These are phyloP conservation scores for Oryza meyeriana DNA, from an alignment of 176 grass and related monocot species.

Conservation along the genomic window DNA sequence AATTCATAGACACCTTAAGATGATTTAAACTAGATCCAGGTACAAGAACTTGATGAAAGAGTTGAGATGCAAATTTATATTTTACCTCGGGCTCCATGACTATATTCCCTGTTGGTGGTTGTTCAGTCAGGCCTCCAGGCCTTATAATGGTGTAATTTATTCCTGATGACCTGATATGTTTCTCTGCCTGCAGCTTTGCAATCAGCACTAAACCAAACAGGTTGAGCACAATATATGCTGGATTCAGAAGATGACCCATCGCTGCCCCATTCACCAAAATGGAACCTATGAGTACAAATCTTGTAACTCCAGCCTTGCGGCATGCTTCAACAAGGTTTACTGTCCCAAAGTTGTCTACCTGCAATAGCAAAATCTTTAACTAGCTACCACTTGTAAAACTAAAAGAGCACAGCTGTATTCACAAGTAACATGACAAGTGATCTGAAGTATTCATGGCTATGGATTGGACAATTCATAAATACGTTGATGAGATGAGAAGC, in stretches of 20 bases:
- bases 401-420: background rate
- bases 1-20: background rate
- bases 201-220: slow-evolving; percentile 62
- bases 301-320: slow-evolving; percentile 52
- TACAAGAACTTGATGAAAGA: background rate
- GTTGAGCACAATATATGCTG: slow-evolving; percentile 67
- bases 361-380: slow-evolving; percentile 2
- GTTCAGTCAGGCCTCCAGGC: slow-evolving; percentile 66
- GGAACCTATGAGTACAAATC: slow-evolving; percentile 67
- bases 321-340: slow-evolving; percentile 78
- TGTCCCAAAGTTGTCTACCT: slow-evolving; percentile 76
- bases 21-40: background rate
- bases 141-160: slow-evolving; percentile 80
- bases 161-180: slow-evolving; percentile 55
- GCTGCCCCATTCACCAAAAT: slow-evolving; percentile 64
- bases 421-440: background rate
- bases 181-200: slow-evolving; percentile 74
- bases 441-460: background rate
- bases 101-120: slow-evolving; percentile 50
- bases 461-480: background rate
- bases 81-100: slow-evolving; percentile 62
- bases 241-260: slow-evolving; percentile 72
- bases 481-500: background rate
- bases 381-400: background rate
- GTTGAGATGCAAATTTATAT: background rate